These are phyloP conservation scores for Podospora anserina DNA, from an alignment of 495 filamentous ascomycete genomes.

Conservation along the genomic window DNA sequence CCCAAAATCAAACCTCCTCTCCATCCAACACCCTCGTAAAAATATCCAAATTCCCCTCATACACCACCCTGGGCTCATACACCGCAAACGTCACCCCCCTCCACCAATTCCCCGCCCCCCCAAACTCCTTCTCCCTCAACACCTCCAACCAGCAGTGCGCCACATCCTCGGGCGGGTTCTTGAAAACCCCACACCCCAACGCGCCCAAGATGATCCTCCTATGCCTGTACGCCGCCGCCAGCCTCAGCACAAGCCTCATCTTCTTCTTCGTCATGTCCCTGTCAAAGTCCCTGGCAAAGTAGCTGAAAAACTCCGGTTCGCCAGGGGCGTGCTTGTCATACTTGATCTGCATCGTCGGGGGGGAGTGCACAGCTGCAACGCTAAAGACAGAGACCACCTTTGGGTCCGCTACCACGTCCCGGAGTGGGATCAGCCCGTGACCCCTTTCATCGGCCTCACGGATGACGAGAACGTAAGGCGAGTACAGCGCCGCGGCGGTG, in stretches of 20 bases:
- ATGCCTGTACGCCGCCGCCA: slow-evolving; percentile 52
- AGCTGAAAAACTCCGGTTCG: slow-evolving; percentile 6
- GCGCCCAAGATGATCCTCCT: slow-evolving; percentile 57
- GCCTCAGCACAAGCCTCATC: slow-evolving; percentile 55
- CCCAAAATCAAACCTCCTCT: background rate
- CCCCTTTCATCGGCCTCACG: slow-evolving; percentile 40
- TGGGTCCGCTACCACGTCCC: slow-evolving; percentile 19
- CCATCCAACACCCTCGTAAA: slow-evolving; percentile 4
- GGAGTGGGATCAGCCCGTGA: slow-evolving; percentile 31
- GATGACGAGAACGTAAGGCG: slow-evolving; percentile 55
- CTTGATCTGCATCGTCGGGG: background rate
- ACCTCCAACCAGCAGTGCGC: slow-evolving; percentile 56
- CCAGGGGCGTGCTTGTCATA: background rate
- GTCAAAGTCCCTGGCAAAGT: slow-evolving; percentile 32
- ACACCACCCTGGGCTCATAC: background rate
- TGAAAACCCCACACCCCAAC: slow-evolving; percentile 61
- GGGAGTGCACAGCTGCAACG: slow-evolving; percentile 42
- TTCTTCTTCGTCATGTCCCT: slow-evolving; percentile 52
- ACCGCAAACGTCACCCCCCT: slow-evolving; percentile 52
- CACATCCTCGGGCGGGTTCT: slow-evolving; percentile 55
- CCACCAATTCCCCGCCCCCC: slow-evolving; percentile 54
- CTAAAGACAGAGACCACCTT: slow-evolving; percentile 54
- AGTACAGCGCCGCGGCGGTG: slow-evolving; percentile 48
- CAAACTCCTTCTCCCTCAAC: slow-evolving; percentile 57
- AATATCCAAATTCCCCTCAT: slow-evolving; percentile 6